Percentiles rank a stretch among this genome's conserved stretches.
These are phyloP conservation scores for Pezicula neosporulosa DNA, from an alignment of 2,329 filamentous ascomycete genomes.

Conservation along the genomic window DNA sequence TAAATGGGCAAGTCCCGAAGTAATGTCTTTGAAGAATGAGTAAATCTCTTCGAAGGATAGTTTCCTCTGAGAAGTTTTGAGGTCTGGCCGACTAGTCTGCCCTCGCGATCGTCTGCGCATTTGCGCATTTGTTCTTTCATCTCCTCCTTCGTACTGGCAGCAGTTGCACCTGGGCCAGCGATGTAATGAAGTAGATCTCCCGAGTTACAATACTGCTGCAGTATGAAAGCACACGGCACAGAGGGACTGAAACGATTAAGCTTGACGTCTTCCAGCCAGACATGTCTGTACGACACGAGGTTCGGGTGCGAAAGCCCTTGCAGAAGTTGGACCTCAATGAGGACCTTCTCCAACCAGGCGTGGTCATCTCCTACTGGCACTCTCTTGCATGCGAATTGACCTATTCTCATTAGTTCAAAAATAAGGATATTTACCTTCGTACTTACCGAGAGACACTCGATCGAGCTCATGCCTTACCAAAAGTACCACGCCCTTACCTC, in stretches of 20 bases:
- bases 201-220: slow-evolving; percentile 95
- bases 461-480: slow-evolving; percentile 93
- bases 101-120: slow-evolving; percentile 80
- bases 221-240: slow-evolving; percentile 92
- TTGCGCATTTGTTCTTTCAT: slow-evolving; percentile 81
- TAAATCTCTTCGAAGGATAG: slow-evolving; percentile 88
- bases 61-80: slow-evolving; percentile 20
- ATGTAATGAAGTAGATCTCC: slow-evolving; percentile 90
- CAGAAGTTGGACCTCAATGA: slow-evolving; percentile 89
- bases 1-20: slow-evolving; percentile 84
- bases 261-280: slow-evolving; percentile 89
- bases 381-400: slow-evolving; percentile 93
- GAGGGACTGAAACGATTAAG: slow-evolving; percentile 84
- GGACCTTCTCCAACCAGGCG: slow-evolving; percentile 89
- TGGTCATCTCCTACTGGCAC: slow-evolving; percentile 95
- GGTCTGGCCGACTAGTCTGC: slow-evolving; percentile 55
- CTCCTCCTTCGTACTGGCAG: slow-evolving; percentile 70
- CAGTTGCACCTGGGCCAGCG: slow-evolving; percentile 60
- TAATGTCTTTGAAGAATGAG: slow-evolving; percentile 93
- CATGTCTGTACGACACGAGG: slow-evolving; percentile 92
- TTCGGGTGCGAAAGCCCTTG: slow-evolving; percentile 93
- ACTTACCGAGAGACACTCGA: slow-evolving; percentile 67
- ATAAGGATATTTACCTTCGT: not conserved
- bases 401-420: slow-evolving; percentile 14
- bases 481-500: slow-evolving; percentile 91